Percentiles rank a stretch among this genome's conserved stretches.
phyloP scores from a whole-genome alignment of 2,329 filamentous ascomycete genomes.

The Scytalidium lignicola region DNA sequence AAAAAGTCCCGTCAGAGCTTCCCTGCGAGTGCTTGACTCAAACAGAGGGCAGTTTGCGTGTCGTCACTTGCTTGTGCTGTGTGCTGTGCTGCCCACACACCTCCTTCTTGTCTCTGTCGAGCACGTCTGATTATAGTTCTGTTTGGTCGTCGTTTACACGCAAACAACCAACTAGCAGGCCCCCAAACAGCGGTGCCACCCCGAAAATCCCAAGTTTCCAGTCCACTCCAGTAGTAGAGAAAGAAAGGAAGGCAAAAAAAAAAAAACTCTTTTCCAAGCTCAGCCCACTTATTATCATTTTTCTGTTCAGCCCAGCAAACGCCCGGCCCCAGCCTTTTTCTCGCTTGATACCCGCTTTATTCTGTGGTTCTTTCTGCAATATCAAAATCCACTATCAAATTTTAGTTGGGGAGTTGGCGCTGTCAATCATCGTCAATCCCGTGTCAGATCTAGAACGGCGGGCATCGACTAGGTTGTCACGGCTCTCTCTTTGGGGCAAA shows the following conservation, averaged over 20 bases:
- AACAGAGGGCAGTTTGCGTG: neutral
- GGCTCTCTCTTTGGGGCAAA: no score
- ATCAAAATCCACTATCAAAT: neutral
- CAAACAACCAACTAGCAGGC: no score
- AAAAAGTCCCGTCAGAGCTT: neutral
- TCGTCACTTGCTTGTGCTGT: no score
- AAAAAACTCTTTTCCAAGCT: neutral
- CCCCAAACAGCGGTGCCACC: no score
- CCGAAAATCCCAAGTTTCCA: no score
- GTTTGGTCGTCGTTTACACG: no score
- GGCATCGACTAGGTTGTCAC: no score
- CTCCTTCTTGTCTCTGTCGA: neutral
- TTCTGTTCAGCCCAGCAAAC: neutral
- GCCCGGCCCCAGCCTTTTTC: neutral
- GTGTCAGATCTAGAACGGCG: neutral
- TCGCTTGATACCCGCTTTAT: neutral
- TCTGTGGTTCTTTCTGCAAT: neutral
- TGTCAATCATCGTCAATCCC: neutral
- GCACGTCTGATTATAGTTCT: no score
- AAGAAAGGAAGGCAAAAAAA: no score
- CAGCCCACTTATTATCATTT: neutral
- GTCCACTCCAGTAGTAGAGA: no score
- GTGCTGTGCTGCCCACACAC: neutral
- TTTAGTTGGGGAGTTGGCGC: neutral
- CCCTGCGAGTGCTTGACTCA: neutral